Percentiles rank a stretch among this genome's conserved stretches.
These are phyloP conservation scores for Cenchrus fungigraminus DNA, from an alignment of 176 grass and related monocot genomes.

Conservation along the genomic window DNA sequence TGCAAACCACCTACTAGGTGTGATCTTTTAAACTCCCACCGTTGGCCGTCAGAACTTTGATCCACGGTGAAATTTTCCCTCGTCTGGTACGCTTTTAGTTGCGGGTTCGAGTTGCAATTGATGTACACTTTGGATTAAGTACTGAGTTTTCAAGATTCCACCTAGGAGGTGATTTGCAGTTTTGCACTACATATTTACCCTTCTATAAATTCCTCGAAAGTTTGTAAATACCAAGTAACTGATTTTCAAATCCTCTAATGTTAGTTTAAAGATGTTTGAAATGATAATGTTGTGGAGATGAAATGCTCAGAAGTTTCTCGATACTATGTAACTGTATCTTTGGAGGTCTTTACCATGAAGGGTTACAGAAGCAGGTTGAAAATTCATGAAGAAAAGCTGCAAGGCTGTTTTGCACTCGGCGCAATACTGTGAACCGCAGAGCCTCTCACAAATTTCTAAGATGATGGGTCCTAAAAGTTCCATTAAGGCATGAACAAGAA, in stretches of 20 bases:
- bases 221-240: background rate
- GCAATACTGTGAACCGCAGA: background rate
- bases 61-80: too few relatives aligned
- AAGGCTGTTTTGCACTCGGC: background rate
- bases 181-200: too few relatives aligned
- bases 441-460: background rate
- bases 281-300: background rate
- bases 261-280: background rate
- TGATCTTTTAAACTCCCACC: too few relatives aligned
- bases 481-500: slow-evolving; percentile 9
- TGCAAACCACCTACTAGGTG: too few relatives aligned
- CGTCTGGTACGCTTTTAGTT: too few relatives aligned
- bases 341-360: background rate
- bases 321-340: background rate
- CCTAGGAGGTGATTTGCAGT: too few relatives aligned
- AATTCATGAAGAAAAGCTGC: background rate
- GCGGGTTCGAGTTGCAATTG: too few relatives aligned
- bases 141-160: too few relatives aligned
- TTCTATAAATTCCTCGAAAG: too few relatives aligned
- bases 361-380: background rate
- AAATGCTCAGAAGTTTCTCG: too few relatives aligned
- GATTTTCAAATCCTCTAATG: background rate
- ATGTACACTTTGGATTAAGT: too few relatives aligned
- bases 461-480: background rate
- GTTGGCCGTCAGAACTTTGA: too few relatives aligned